Conservation (phyloP, 139 green algal species). For the Asterochloris sp. region DNA sequence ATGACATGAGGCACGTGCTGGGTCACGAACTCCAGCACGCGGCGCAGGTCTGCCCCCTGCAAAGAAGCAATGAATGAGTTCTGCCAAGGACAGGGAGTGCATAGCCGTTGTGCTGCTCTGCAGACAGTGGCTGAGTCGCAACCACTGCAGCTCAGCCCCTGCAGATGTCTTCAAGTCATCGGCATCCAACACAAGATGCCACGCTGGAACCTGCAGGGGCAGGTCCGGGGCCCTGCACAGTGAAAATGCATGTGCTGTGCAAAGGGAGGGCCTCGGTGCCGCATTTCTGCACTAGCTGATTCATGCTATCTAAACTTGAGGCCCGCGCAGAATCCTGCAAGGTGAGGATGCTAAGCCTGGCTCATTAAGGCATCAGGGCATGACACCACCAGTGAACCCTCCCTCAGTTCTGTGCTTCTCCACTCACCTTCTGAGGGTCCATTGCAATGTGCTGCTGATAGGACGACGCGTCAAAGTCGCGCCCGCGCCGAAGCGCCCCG, state of each 20-base stretch:
- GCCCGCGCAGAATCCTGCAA: neutral
- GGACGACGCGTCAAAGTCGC: neutral
- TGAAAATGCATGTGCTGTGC: no score
- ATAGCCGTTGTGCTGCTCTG: no score
- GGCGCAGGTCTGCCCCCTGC: conserved; percentile 32
- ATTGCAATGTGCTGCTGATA: conserved; percentile 33
- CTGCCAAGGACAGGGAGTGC: no score
- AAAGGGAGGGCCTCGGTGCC: no score
- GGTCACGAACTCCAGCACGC: conserved; percentile 64
- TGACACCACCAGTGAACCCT: neutral
- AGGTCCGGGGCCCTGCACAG: no score
- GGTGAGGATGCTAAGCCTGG: neutral
- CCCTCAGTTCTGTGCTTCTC: neutral
- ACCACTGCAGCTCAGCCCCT: no score
- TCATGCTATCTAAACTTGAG: no score
- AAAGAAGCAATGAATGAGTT: neutral
- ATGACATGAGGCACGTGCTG: conserved; percentile 78
- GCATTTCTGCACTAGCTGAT: no score
- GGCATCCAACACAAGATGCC: no score
- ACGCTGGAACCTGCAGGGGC: no score
- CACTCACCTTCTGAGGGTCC: conserved; percentile 44
- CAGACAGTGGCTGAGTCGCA: no score
- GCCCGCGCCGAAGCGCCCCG: conserved; percentile 6
- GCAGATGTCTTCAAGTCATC: no score
- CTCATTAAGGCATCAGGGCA: neutral